Evolutionary conservation across 1,284 basidiomycete genomes (phyloP).

Genomic region (Puccinia brachypodii): DNA sequence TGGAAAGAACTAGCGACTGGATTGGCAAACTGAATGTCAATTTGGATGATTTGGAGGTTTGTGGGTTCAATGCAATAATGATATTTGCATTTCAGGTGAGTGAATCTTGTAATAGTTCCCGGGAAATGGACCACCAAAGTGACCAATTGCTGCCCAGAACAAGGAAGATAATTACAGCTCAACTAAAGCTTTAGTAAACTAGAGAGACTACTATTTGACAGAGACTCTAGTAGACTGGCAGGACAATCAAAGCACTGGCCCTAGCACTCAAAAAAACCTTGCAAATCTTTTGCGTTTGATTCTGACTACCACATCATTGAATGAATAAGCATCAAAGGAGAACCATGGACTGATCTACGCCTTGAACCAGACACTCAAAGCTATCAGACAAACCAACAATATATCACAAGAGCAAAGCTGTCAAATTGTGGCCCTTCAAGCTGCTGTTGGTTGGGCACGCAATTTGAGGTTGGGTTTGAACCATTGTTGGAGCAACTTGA

Average conservation of each 20-base stretch:
- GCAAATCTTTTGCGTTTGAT: background rate
- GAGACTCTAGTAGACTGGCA: background rate
- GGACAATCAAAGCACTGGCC: background rate
- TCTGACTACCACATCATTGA: background rate
- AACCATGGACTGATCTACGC: background rate
- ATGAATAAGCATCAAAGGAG: background rate
- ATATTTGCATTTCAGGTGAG: conserved; percentile 10
- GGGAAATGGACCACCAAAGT: background rate
- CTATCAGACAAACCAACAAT: background rate
- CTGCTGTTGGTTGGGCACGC: background rate
- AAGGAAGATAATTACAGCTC: background rate
- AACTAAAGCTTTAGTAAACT: conserved; percentile 3
- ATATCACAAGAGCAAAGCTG: background rate
- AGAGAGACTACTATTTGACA: background rate
- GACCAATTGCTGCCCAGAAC: background rate
- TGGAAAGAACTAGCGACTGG: background rate
- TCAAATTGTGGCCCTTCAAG: background rate
- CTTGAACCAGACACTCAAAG: background rate
- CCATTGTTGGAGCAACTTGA: background rate
- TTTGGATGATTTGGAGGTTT: background rate
- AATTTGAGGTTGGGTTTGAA: background rate
- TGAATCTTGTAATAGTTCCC: background rate
- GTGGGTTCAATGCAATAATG: background rate
- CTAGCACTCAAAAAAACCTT: background rate
- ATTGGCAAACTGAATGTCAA: background rate